These are phyloP conservation scores for Closterium sp. DNA, from an alignment of 139 green algal genomes.

Conservation along the genomic window DNA sequence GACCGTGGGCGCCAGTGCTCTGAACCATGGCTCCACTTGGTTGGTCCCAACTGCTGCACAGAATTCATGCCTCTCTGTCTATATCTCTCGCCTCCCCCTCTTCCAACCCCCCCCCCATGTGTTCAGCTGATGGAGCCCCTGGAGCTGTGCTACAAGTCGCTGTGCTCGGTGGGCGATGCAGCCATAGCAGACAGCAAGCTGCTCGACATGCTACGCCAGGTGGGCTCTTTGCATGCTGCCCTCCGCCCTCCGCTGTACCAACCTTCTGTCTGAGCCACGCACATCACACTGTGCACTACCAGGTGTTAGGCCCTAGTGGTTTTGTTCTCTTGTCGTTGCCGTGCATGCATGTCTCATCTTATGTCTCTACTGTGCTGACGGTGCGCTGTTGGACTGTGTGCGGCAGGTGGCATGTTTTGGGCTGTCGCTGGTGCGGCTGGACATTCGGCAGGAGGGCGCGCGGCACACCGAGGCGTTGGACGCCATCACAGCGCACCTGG, in stretches of 20 bases:
- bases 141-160: slow-evolving; percentile 54
- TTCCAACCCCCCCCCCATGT: background rate
- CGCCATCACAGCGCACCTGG: slow-evolving; percentile 82
- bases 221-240: background rate
- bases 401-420: slow-evolving; percentile 62
- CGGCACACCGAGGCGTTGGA: slow-evolving; percentile 83
- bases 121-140: slow-evolving; percentile 70
- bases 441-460: slow-evolving; percentile 74
- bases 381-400: no score
- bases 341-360: no score
- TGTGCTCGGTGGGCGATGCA: slow-evolving; percentile 64
- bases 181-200: slow-evolving; percentile 86
- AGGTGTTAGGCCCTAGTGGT: no score
- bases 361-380: no score
- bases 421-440: slow-evolving; percentile 90
- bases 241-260: background rate
- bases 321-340: no score
- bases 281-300: no score
- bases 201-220: slow-evolving; percentile 69
- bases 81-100: no score
- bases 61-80: no score
- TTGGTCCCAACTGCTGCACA: no score
- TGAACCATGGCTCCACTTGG: no score
- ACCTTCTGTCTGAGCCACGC: no score
- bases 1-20: no score